Evolutionary conservation across 2,329 filamentous ascomycete genomes (phyloP), one percentile per base, ranked within the genome.

Genomic region (Diaporthe vexans): DNA sequence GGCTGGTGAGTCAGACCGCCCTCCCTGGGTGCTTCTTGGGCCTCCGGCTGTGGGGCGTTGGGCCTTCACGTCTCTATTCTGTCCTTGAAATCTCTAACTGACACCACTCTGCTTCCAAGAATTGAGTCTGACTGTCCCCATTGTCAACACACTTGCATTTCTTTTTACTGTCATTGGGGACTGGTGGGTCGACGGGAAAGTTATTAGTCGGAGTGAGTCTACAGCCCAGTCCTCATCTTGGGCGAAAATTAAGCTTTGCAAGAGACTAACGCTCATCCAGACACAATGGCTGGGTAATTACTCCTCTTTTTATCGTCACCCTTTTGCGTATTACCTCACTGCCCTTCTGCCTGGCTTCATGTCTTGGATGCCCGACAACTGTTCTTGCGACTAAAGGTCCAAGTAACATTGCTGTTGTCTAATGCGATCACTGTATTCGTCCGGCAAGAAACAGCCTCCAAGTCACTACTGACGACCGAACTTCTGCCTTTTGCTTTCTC

Each of bases 101-200:
- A 69, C 51, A 6, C 7, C 52, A 17, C 1, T 29, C 13, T 37
- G 21, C 43, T 24, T 56, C 70, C 6, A 78, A 97, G 96, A 98
- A 83, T 82, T 98, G 78, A 98, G 95, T 81, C 86, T 98, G 76
- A 98, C 95, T 3, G 95, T 98, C 0, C 96, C 96, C 1, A 97
- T 98, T 76, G 95, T 96, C 1, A 98, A 98, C 80, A 97, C 95
- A 0, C 85, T 97, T 80, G 96, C 96, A 0, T 98, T 98, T 79
- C 84, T 98, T n/a, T 98, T 98, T 81, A 98, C 96, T 0, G 95
- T 98, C 2, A 80, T 98, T 17, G 96, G 95, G 0, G 96, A 98
- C 79, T 98, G 95, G 95, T 97, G 93, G 87, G 95, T 96, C 0
- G 96, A 98, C 79, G 91, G 91, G 75, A 98, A 98, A 82, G 93